phyloP scores from a whole-genome alignment of 2,329 filamentous ascomycete species.

The Pseudogymnoascus sp. region DNA sequence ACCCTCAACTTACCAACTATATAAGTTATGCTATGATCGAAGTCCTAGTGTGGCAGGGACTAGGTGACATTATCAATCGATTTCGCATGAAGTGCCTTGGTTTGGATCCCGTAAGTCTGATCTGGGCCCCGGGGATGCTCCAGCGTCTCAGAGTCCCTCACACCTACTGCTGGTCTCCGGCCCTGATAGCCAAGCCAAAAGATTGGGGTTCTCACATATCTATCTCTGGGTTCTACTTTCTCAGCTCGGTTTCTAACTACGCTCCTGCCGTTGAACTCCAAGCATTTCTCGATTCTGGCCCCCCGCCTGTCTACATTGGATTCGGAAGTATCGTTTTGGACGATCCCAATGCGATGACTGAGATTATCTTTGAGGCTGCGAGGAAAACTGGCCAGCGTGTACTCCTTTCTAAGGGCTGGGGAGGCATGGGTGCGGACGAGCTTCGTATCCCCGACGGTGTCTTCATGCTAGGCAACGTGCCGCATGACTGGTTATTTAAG shows the following conservation, averaged over 20 bases:
- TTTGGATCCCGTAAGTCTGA: conserved; percentile 67
- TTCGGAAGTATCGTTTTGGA: conserved; percentile 80
- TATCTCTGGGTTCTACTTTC: conserved; percentile 70
- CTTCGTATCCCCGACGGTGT: conserved; percentile 64
- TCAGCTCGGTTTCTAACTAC: conserved; percentile 59
- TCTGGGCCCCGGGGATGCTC: conserved; percentile 76
- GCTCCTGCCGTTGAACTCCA: conserved; percentile 57
- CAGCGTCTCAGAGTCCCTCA: conserved; percentile 69
- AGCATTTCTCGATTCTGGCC: conserved; percentile 57
- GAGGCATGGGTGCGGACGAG: conserved; percentile 67
- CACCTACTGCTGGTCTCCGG: conserved; percentile 83
- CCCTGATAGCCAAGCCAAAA: conserved; percentile 67
- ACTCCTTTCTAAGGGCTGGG: conserved; percentile 82
- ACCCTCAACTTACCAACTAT: conserved; percentile 57
- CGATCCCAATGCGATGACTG: conserved; percentile 62
- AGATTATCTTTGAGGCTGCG: conserved; percentile 64
- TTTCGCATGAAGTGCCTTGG: conserved; percentile 70
- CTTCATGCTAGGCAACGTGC: conserved; percentile 76
- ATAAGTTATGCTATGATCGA: conserved; percentile 62
- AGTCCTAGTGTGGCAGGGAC: conserved; percentile 65
- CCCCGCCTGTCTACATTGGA: conserved; percentile 71
- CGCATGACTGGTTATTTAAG: conserved; percentile 84
- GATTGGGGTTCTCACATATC: conserved; percentile 68
- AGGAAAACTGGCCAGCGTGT: conserved; percentile 61
- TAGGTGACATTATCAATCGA: conserved; percentile 84